phyloP scores from a whole-genome alignment of 2,329 filamentous ascomycete genomes.

The Penicillium verrucosum region DNA sequence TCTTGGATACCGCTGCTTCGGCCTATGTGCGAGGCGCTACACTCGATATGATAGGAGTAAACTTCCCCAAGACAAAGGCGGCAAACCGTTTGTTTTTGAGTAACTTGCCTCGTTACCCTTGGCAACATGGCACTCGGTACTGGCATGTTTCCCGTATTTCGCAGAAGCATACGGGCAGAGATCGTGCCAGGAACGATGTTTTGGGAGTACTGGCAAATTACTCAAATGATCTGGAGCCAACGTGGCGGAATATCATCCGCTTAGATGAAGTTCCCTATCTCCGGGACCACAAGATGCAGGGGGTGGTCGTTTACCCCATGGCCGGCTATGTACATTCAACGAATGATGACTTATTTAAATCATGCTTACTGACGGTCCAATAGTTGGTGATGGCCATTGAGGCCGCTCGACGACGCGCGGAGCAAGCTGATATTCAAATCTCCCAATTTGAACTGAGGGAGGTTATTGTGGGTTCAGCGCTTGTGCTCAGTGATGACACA shows the following conservation, averaged over 20 bases:
- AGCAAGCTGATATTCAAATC: conserved; percentile 30
- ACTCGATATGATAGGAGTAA: conserved; percentile 18
- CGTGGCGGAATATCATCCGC: conserved; percentile 28
- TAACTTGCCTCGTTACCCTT: conserved; percentile 47
- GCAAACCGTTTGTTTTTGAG: conserved; percentile 20
- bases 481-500: conserved; percentile 47
- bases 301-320: conserved; percentile 23
- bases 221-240: conserved; percentile 22
- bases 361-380: background rate
- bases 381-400: conserved; percentile 33
- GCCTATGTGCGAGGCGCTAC: conserved; percentile 16
- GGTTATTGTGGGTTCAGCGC: conserved; percentile 46
- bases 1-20: conserved; percentile 23
- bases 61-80: conserved; percentile 18
- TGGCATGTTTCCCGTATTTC: conserved; percentile 47
- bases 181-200: conserved; percentile 25
- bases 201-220: conserved; percentile 28
- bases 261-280: conserved; percentile 28
- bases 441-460: conserved; percentile 50
- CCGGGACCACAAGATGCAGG: conserved; percentile 35
- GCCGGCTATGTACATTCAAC: conserved; percentile 23
- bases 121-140: conserved; percentile 47
- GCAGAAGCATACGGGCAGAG: conserved; percentile 23
- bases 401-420: conserved; percentile 31
- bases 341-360: background rate